These are phyloP conservation scores for Pseudozyma hubeiensis DNA, from an alignment of 1,284 basidiomycete species.

Conservation along the genomic window DNA sequence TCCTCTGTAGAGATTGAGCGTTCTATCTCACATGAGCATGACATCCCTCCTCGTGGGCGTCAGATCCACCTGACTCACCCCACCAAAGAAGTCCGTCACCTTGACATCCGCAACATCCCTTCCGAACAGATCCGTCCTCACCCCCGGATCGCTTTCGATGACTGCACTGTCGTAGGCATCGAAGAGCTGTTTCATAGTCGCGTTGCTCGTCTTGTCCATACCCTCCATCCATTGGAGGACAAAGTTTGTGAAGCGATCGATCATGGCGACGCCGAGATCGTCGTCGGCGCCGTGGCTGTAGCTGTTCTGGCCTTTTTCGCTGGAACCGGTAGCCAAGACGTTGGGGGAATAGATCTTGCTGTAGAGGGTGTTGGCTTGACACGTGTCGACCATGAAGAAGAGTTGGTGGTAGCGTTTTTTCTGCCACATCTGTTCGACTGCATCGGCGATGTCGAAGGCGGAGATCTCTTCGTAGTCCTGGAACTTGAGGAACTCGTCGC, in stretches of 20 bases:
- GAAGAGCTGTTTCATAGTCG: constrained; percentile 89
- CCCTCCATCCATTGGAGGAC: constrained; percentile 90
- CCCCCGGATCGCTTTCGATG: constrained; percentile 86
- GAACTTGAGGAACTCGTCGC: constrained; percentile 98
- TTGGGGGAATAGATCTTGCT: constrained; percentile 95
- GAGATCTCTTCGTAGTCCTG: constrained; percentile 98
- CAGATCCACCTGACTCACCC: constrained; percentile 83
- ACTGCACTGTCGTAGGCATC: constrained; percentile 79
- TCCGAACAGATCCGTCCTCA: constrained; percentile 84
- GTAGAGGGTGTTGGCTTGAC: constrained; percentile 96
- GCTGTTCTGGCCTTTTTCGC: constrained; percentile 87
- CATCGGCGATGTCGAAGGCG: constrained; percentile 90
- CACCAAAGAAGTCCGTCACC: constrained; percentile 96
- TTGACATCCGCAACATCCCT: constrained; percentile 78
- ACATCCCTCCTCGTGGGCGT: constrained; percentile 22
- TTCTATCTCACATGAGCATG: constrained; percentile 14
- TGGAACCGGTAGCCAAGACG: constrained; percentile 91
- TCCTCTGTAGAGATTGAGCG: neutral
- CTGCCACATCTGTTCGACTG: constrained; percentile 97
- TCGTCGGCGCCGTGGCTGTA: constrained; percentile 95
- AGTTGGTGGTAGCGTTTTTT: constrained; percentile 94
- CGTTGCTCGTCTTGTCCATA: constrained; percentile 87
- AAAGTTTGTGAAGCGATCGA: constrained; percentile 94
- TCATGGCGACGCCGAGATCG: constrained; percentile 93
- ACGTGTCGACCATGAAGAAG: constrained; percentile 98